These are phyloP conservation scores for Pelargonium australe DNA, from an alignment of 441 rosid genomes.

Conservation along the genomic window DNA sequence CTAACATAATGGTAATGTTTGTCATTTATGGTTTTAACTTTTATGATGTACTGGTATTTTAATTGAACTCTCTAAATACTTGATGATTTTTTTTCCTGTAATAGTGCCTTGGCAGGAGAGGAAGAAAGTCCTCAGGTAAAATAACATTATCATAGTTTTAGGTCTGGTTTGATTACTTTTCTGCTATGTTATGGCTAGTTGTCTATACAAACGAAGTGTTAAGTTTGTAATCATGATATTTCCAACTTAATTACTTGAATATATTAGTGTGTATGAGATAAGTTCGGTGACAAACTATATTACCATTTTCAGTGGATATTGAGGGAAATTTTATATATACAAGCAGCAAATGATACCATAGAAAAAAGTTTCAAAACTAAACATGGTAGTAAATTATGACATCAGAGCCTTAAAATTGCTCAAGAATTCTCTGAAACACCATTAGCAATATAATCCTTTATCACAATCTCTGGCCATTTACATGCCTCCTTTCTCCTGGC, in stretches of 20 bases:
- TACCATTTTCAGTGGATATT: too few species aligned
- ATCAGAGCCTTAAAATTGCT: too few species aligned
- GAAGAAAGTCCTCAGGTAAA: conserved; percentile 56
- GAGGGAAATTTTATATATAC: too few species aligned
- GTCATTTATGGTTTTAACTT: conserved; percentile 11
- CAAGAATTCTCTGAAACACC: not conserved
- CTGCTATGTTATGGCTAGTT: not conserved
- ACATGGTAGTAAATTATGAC: too few species aligned
- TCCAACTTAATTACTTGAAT: too few species aligned
- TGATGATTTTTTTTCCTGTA: conserved; percentile 27
- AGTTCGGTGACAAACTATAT: too few species aligned
- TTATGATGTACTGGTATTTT: not conserved
- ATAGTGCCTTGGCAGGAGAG: conserved; percentile 73
- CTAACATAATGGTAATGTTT: conserved; percentile 62
- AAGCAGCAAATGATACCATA: too few species aligned
- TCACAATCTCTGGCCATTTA: not conserved
- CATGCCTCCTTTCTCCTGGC: not conserved
- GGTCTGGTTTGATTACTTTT: not conserved
- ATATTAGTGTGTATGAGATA: too few species aligned
- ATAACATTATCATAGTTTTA: not conserved
- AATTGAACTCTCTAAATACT: conserved; percentile 13
- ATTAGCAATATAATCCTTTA: not conserved
- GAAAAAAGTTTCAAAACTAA: too few species aligned
- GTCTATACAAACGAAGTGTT: not conserved
- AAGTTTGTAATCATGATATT: too few species aligned